These are phyloP conservation scores for Astrocystis sublimbata DNA, from an alignment of 495 filamentous ascomycete species.

Conservation along the genomic window DNA sequence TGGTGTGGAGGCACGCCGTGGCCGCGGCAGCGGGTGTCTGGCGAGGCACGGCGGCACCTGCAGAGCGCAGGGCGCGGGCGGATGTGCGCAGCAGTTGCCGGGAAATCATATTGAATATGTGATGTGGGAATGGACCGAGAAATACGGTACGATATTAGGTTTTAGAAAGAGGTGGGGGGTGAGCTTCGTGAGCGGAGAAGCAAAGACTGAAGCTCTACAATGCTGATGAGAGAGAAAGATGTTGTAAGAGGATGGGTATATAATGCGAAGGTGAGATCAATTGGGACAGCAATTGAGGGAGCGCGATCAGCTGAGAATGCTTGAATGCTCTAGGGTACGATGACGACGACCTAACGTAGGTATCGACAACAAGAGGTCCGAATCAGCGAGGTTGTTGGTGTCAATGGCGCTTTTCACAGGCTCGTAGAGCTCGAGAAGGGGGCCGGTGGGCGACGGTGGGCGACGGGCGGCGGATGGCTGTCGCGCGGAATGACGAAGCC, in stretches of 20 bases:
- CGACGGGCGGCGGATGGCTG: too few species aligned
- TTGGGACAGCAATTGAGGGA: neutral
- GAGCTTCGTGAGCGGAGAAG: neutral
- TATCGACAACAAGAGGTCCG: neutral
- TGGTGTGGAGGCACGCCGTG: slow-evolving; percentile 27
- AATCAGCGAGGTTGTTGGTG: neutral
- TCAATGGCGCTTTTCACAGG: neutral
- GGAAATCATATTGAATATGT: slow-evolving; percentile 17
- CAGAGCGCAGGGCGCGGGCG: slow-evolving; percentile 20
- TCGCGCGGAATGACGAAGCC: slow-evolving; percentile 14
- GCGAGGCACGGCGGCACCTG: slow-evolving; percentile 9
- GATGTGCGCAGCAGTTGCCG: slow-evolving; percentile 17
- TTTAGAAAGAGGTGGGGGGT: neutral
- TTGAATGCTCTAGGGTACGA: neutral
- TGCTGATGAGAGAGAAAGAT: neutral
- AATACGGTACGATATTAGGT: too few species aligned
- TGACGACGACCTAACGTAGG: neutral
- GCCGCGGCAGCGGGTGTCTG: slow-evolving; percentile 18
- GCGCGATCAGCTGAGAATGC: neutral
- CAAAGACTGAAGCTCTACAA: neutral
- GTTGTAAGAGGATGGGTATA: too few species aligned
- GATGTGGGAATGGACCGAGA: slow-evolving; percentile 2
- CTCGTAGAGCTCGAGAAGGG: neutral
- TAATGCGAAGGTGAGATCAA: neutral
- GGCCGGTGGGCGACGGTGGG: too few species aligned